These are phyloP conservation scores for Simplicillium sp. DNA, from an alignment of 2,329 filamentous ascomycete species.

Conservation along the genomic window DNA sequence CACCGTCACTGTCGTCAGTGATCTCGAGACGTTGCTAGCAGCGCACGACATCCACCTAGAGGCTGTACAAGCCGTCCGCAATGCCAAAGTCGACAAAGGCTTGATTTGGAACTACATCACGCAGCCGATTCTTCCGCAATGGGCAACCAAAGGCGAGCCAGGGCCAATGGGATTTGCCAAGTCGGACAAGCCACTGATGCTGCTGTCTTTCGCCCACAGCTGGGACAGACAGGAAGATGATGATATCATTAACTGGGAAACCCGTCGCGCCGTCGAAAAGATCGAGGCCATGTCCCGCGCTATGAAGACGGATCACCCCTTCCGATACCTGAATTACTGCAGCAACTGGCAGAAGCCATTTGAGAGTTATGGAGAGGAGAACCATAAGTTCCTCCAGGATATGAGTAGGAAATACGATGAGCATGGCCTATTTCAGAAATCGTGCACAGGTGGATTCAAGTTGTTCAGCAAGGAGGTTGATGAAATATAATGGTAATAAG, in stretches of 20 bases:
- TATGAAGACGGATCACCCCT: neutral
- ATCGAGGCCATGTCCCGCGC: neutral
- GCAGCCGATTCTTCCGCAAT: constrained; percentile 1
- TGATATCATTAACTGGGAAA: neutral
- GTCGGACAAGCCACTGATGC: neutral
- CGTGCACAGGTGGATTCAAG: constrained; percentile 8
- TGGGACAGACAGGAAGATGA: constrained; percentile 1
- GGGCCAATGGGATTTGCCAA: neutral
- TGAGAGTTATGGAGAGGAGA: constrained; percentile 20
- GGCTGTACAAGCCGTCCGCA: neutral
- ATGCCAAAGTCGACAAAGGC: neutral
- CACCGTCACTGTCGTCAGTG: neutral
- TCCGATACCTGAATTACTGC: constrained; percentile 5
- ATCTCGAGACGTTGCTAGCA: neutral
- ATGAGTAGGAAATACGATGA: constrained; percentile 23
- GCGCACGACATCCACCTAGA: neutral
- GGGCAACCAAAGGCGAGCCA: neutral
- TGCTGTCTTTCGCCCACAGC: neutral
- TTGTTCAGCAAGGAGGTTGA: too few species aligned
- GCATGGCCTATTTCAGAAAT: constrained; percentile 18
- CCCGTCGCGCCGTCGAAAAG: neutral
- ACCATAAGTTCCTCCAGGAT: constrained; percentile 15
- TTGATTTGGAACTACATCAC: neutral
- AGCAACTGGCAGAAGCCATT: constrained; percentile 12
- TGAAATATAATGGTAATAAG: too few species aligned